Base-by-base conservation (phyloP, 306 rosid species). In the Carpinus viminea region DNA sequence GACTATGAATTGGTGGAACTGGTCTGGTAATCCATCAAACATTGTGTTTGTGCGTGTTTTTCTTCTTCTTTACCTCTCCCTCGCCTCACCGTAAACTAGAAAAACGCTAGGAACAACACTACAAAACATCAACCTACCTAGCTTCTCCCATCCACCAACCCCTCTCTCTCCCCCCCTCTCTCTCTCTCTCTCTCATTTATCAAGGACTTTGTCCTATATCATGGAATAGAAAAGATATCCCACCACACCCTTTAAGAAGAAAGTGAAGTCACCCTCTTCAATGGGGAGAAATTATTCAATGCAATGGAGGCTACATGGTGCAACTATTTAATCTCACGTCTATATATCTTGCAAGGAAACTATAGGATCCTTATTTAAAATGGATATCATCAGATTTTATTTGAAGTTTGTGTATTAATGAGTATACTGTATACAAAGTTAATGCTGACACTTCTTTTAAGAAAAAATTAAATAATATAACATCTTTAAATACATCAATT, bases 11-110 rank as follows among this genome's bases (percentile, higher is more conserved):
- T 92, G 97, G 88, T 90, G 97, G 87, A 92, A 84, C 76, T 92
- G 98, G 36, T 94, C 97, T 48, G 96, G 88, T 31, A 86, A 91
- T 88, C 93, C 98, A 88, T 94, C 89, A 59, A 91, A 92, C 97
- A 92, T 68, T 4, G 72, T 91, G 83, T 83, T 88, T 89, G 74
- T 77, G 76, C 69, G 51, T 70, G 55, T 78, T 8, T 75, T 75
- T 83, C 74, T 84, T 75, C 66, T 76, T 68, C 75, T 82, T 71
- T 79, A 41, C 82, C 69, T 17, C 73, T 61, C 70, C 57, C 5
- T 43, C 12, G 72, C 75, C 64, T 71, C 88, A 81, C 80, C 78
- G 91, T 90, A 85, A 91, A 88, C 84, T 76, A 76, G 83, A 78
- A 78, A 83, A 86, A 85, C 77, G 85, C 75, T 82, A 31, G 78